A percentile compares a stretch with the other conserved stretches of the same genome.
These are phyloP conservation scores for Cicer arietinum DNA, from an alignment of 306 rosid species.

Conservation along the genomic window DNA sequence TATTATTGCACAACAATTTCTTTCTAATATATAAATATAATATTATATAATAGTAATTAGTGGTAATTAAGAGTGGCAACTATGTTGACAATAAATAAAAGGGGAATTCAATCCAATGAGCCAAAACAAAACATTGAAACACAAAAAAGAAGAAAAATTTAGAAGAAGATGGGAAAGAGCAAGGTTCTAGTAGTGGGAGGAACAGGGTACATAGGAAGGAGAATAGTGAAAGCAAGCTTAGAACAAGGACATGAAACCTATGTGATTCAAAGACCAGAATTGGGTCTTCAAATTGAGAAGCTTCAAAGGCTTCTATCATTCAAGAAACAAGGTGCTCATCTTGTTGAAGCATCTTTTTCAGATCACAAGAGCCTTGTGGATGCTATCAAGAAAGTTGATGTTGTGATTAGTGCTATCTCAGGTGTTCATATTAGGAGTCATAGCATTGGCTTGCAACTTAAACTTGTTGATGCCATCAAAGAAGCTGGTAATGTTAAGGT, in stretches of 20 bases:
- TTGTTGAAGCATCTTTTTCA: slow-evolving; percentile 71
- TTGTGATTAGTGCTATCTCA: slow-evolving; percentile 79
- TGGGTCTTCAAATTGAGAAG: slow-evolving; percentile 76
- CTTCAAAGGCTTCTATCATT: slow-evolving; percentile 66
- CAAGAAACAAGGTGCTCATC: slow-evolving; percentile 73
- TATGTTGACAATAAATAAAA: not conserved
- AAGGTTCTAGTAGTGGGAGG: slow-evolving; percentile 90
- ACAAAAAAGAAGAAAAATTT: not conserved
- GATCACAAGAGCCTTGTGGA: slow-evolving; percentile 71
- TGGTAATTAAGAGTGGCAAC: not conserved
- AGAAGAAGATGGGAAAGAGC: slow-evolving; percentile 61
- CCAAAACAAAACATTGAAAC: not conserved
- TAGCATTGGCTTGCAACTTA: slow-evolving; percentile 67
- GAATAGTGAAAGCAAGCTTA: slow-evolving; percentile 76
- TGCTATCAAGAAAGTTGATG: slow-evolving; percentile 70
- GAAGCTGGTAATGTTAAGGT: slow-evolving; percentile 82
- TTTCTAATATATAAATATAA: not conserved
- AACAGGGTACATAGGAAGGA: slow-evolving; percentile 76
- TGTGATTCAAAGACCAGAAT: slow-evolving; percentile 71
- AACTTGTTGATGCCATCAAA: slow-evolving; percentile 82
- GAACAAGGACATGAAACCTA: slow-evolving; percentile 70
- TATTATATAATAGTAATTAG: no score
- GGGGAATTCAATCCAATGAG: not conserved
- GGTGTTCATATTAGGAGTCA: slow-evolving; percentile 85
- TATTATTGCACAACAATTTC: not conserved